A percentile compares a stretch with the other conserved stretches of the same genome.
Conservation (phyloP, 306 rosid genomes). For the Lathyrus aphaca region DNA sequence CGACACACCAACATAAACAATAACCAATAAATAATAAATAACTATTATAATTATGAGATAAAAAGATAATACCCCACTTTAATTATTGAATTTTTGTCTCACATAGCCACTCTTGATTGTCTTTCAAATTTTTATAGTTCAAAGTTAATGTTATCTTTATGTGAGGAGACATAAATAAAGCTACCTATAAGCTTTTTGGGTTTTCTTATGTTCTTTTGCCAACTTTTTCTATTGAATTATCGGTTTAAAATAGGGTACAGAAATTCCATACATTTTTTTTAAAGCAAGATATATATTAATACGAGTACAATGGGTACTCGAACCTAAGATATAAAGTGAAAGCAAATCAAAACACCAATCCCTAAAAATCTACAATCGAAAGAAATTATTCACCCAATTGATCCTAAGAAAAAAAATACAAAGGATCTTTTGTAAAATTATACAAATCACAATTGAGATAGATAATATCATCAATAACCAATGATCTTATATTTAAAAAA, state of each 20-base stretch:
- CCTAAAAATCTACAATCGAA: too few species aligned
- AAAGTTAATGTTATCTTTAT: background rate
- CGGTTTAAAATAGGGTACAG: conserved; percentile 1
- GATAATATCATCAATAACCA: too few species aligned
- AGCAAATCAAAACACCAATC: too few species aligned
- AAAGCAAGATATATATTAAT: too few species aligned
- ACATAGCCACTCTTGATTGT: conserved; percentile 25
- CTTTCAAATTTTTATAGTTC: background rate
- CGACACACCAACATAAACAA: background rate
- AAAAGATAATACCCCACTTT: conserved; percentile 20
- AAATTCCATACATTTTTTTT: too few species aligned
- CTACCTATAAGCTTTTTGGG: conserved; percentile 20
- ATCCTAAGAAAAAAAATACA: too few species aligned
- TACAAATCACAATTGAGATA: too few species aligned
- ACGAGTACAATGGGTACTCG: too few species aligned
- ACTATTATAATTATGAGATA: background rate
- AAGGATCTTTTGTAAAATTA: too few species aligned
- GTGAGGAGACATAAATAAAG: conserved; percentile 32
- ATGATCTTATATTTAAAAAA: background rate
- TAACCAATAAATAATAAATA: background rate
- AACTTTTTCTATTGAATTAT: background rate
- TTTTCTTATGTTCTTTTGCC: background rate
- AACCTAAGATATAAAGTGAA: too few species aligned
- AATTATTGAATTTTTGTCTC: conserved; percentile 41
- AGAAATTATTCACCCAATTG: too few species aligned